Base-by-base conservation (phyloP, 1,284 basidiomycete genomes). In the Ceratobasidium sp. region DNA sequence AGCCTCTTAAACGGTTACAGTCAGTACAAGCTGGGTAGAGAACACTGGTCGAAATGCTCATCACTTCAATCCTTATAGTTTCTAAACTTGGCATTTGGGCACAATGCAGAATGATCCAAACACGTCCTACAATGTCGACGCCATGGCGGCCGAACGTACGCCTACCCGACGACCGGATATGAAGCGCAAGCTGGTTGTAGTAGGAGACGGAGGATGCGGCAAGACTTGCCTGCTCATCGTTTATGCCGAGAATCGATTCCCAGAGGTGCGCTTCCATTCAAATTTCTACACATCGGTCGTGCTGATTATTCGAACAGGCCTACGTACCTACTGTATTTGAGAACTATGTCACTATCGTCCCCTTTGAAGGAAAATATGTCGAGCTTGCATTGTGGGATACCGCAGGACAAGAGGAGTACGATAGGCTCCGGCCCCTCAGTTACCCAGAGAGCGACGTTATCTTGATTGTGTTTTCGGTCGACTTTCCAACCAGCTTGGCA, bases 241-340 rank as follows among this genome's bases (percentile, higher is more conserved):
- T 58, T 99, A 98, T 80, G 95, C 96, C 12, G 94, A 98, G 84
- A 97, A 97, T 80, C 89, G 96, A 58, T 99, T 99, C 81, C 97
- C 97, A 61, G 96, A 97, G 88, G 96, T 97, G 61, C 73, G 82
- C 79, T 57, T 10, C 28, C 43, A 10, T 0, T 32, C 21, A 34
- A 14, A 36, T 50, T 62, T 14, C 21, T 46, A 21, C 39, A 64
- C 21, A 45, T 43, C 41, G 18, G 10, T 28, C 34, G 55, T 61
- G 50, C 53, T 62, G 48, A 52, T 36, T 43, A 23, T 30, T 70
- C 3, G 45, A 57, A 36, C 81, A 97, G 95, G 90, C 94, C 72
- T 98, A 98, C 82, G 92, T 98, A 75, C 96, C 97, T 28, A 99
- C 96, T 23, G 96, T 99, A 8, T 99, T 99, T 80, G 97, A 99